Percentiles rank a stretch among this genome's conserved stretches.
Conservation (phyloP, 352 stramenopile species). For the Pythium oligandrum region DNA sequence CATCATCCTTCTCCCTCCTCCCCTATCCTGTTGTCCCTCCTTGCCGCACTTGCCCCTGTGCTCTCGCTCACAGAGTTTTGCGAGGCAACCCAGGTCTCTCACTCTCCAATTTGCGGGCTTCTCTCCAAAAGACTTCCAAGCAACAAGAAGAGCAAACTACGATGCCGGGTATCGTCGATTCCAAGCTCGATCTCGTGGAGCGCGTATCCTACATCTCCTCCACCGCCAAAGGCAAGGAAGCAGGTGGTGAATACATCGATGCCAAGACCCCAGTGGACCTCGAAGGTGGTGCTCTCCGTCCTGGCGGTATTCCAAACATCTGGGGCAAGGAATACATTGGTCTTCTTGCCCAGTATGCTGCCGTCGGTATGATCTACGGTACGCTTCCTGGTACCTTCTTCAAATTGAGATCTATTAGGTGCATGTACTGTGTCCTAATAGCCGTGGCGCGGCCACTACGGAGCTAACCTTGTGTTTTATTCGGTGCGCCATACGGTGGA, state of each 20-base stretch:
- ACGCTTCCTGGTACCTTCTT: constrained; percentile 24
- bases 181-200: constrained; percentile 7
- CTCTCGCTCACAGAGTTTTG: too few species aligned
- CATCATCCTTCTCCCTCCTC: too few species aligned
- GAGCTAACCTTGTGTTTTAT: too few species aligned
- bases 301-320: constrained; percentile 28
- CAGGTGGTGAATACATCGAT: constrained; percentile 6
- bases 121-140: too few species aligned
- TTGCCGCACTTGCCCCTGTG: too few species aligned
- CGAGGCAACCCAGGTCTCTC: too few species aligned
- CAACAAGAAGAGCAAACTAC: neutral
- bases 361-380: constrained; percentile 40
- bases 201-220: constrained; percentile 13
- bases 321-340: constrained; percentile 34
- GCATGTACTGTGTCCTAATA: too few species aligned
- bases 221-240: constrained; percentile 5
- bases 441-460: too few species aligned
- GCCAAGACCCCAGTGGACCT: constrained; percentile 20
- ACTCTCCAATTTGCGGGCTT: too few species aligned
- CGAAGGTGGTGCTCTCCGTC: constrained; percentile 32
- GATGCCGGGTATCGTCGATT: neutral
- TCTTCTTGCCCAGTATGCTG: constrained; percentile 46
- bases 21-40: too few species aligned
- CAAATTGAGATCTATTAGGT: too few species aligned
- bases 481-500: too few species aligned